Evolutionary conservation across 306 rosid species (phyloP).

Genomic region (Cucumis melo): DNA sequence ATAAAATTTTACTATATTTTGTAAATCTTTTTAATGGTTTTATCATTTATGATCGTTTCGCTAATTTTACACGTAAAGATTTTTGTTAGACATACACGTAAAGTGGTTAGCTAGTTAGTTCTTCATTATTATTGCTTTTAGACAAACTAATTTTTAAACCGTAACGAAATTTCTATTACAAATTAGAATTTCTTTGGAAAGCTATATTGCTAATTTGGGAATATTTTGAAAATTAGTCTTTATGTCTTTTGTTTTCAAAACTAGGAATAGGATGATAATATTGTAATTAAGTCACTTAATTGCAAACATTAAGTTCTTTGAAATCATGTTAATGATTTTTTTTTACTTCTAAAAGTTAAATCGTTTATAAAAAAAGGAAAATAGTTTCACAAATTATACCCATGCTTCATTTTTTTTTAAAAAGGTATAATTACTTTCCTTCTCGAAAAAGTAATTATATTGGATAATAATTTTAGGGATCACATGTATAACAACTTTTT

Average conservation of each 20-base stretch:
- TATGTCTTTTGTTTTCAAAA: not conserved
- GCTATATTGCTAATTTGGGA: not conserved
- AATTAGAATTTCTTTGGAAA: not conserved
- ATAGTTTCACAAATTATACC: not conserved
- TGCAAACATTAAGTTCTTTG: not conserved
- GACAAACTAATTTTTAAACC: not conserved
- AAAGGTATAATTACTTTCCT: too few relatives aligned
- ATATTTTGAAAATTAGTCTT: not conserved
- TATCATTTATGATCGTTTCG: too few relatives aligned
- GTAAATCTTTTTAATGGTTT: too few relatives aligned
- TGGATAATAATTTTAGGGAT: too few relatives aligned
- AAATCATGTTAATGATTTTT: not conserved
- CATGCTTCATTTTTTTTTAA: too few relatives aligned
- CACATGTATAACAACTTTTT: too few relatives aligned
- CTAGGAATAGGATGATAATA: not conserved
- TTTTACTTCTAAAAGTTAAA: not conserved
- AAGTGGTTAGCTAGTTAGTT: not conserved
- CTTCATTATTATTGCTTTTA: not conserved
- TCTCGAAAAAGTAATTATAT: too few relatives aligned
- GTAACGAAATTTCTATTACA: not conserved
- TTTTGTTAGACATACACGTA: too few relatives aligned
- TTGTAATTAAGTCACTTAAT: not conserved
- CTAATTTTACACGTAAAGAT: too few relatives aligned
- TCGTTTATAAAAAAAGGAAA: not conserved
- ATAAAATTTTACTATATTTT: too few relatives aligned